These are phyloP conservation scores for Symmetrospora coprosmae DNA, from an alignment of 768 basidiomycete species.

Conservation along the genomic window DNA sequence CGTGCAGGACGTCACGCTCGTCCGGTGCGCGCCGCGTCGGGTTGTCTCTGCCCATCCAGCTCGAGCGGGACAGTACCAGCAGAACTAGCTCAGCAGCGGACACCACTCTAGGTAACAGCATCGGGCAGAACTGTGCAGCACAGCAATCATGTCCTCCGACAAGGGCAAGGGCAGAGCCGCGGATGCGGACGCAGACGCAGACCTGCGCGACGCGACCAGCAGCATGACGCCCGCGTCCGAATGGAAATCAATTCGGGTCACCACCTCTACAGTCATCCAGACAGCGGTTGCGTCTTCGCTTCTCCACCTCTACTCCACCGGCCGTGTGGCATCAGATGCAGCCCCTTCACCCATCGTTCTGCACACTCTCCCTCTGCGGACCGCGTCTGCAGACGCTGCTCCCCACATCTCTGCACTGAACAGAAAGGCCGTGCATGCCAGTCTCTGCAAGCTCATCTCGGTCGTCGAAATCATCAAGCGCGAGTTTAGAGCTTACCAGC, in stretches of 20 bases:
- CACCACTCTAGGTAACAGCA: too few relatives aligned
- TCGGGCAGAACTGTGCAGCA: too few relatives aligned
- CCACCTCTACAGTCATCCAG: background rate
- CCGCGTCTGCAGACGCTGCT: background rate
- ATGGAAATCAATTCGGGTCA: background rate
- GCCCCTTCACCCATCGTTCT: background rate
- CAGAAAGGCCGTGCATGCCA: constrained; percentile 1
- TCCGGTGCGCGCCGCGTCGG: too few relatives aligned
- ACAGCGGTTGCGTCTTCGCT: background rate
- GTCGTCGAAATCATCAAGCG: constrained; percentile 23
- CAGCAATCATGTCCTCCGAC: too few relatives aligned
- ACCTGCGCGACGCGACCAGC: too few relatives aligned
- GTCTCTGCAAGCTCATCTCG: constrained; percentile 15
- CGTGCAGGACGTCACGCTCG: too few relatives aligned
- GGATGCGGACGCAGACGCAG: too few relatives aligned
- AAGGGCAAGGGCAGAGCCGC: too few relatives aligned
- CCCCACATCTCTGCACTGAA: background rate
- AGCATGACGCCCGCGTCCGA: background rate
- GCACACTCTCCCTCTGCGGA: constrained; percentile 5
- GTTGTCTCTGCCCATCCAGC: too few relatives aligned
- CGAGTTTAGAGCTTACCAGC: constrained; percentile 5
- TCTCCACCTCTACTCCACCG: background rate
- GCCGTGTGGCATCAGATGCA: too few relatives aligned
- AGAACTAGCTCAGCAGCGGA: too few relatives aligned
- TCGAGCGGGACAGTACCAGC: too few relatives aligned